A percentile compares a stretch with the other conserved stretches of the same genome.
These are phyloP conservation scores for Mucor saturninus DNA, from an alignment of 371 early-diverging fungal genomes.

Conservation along the genomic window DNA sequence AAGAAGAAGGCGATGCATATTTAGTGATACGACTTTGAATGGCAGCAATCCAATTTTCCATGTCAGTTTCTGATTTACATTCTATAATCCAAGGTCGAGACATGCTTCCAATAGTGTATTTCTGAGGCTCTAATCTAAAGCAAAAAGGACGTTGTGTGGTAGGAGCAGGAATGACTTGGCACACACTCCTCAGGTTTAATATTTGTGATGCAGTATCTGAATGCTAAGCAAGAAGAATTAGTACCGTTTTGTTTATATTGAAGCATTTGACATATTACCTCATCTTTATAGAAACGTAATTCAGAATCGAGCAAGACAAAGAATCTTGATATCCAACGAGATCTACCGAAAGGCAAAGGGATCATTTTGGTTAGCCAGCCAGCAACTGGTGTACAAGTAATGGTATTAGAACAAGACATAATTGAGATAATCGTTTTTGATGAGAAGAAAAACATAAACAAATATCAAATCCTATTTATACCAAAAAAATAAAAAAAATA, in stretches of 20 bases:
- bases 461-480: background rate
- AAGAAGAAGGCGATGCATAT: constrained; percentile 4
- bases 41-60: constrained; percentile 29
- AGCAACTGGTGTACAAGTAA: constrained; percentile 19
- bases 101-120: background rate
- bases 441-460: background rate
- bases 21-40: constrained; percentile 22
- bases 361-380: constrained; percentile 31
- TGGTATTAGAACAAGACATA: background rate
- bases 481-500: background rate
- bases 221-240: constrained; percentile 11
- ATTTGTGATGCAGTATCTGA: constrained; percentile 21
- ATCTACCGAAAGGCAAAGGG: constrained; percentile 25
- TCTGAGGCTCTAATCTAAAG: constrained; percentile 20
- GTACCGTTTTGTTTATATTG: background rate
- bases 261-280: constrained; percentile 13
- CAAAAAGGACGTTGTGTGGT: constrained; percentile 20
- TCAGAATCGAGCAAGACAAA: constrained; percentile 36
- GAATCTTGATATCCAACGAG: constrained; percentile 30
- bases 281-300: constrained; percentile 30
- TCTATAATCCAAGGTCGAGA: constrained; percentile 30
- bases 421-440: background rate
- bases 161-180: constrained; percentile 19
- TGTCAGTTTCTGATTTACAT: constrained; percentile 28
- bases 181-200: constrained; percentile 19